Evolutionary conservation across 108 stramenopile species (phyloP), one percentile per base, ranked within the genome.

Genomic region (Craspedostauros australis): DNA sequence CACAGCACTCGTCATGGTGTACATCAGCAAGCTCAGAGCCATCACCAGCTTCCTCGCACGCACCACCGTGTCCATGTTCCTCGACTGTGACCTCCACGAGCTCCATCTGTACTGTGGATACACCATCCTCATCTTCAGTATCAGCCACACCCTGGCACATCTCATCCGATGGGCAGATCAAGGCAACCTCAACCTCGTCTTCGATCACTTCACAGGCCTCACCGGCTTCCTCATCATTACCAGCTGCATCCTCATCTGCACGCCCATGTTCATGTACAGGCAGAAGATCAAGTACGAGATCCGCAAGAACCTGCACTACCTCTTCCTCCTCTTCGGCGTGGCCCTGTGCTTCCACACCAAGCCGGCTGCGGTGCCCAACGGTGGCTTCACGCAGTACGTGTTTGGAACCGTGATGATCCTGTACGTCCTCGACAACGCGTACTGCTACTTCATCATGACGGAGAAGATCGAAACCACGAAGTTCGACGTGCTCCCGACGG

Each of bases 61-160:
- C 7, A 67, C 66, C 7, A 65, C 70, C 5, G 12, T 76, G 1
- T 54, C 45, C 20, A 48, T 73, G 66, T 62, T n/a, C n/a, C n/a
- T n/a, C n/a, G n/a, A 16, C 27, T 7, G 21, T 11, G 70, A 76
- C 39, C 40, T 40, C 24, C 70, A 76, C 26, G 66, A 72, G 28
- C 34, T 76, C 2, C 75, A 76, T 50, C 54, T 55, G 1, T 76
- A 62, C 41, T 72, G 70, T 45, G 75, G 75, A 24, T 68, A 62
- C 56, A 51, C 38, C 18, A 67, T 76, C 9, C 45, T 67, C 12
- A 30, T 67, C 22, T 60, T 46, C 55, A 56, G 55, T 15, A 53
- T 63, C 42, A 25, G 70, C 6, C 74, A 76, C 50, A 67, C 69
- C 1, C 12, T 67, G 0, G 59, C 56, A 28, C 75, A 76, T 50